A percentile compares a stretch with the other conserved stretches of the same genome.
Conservation (phyloP, 768 basidiomycete species). For the Pulveroboletus sp. region DNA sequence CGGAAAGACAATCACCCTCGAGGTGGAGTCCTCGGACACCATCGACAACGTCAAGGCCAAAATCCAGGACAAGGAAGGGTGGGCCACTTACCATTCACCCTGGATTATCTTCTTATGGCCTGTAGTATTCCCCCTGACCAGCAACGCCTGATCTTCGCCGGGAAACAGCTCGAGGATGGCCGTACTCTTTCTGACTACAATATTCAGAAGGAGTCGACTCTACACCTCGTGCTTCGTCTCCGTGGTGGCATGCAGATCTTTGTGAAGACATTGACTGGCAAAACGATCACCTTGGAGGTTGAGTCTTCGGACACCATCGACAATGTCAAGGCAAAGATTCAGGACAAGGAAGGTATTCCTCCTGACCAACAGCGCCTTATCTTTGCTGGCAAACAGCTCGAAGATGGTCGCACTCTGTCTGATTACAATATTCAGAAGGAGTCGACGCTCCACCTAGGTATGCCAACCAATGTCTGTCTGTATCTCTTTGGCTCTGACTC, state of each 20-base stretch:
- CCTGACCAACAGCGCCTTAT: slow-evolving; percentile 90
- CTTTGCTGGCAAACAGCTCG: slow-evolving; percentile 90
- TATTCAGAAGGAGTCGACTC: slow-evolving; percentile 94
- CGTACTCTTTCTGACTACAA: slow-evolving; percentile 87
- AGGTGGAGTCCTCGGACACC: slow-evolving; percentile 26
- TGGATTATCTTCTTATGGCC: not conserved
- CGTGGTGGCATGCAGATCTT: slow-evolving; percentile 88
- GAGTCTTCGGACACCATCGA: slow-evolving; percentile 86
- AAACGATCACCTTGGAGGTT: slow-evolving; percentile 89
- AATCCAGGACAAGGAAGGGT: slow-evolving; percentile 71
- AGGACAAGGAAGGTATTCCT: slow-evolving; percentile 87
- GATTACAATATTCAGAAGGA: slow-evolving; percentile 93
- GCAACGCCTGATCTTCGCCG: slow-evolving; percentile 94
- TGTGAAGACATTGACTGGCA: slow-evolving; percentile 79
- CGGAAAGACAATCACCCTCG: slow-evolving; percentile 28
- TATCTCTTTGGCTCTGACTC: not conserved
- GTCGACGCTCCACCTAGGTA: slow-evolving; percentile 56
- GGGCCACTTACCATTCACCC: too few relatives aligned
- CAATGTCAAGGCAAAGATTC: slow-evolving; percentile 88
- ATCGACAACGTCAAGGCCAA: slow-evolving; percentile 26
- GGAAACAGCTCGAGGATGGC: slow-evolving; percentile 94
- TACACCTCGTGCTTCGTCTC: slow-evolving; percentile 84
- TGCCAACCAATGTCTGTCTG: not conserved
- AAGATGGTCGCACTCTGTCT: slow-evolving; percentile 85
- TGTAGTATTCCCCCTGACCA: slow-evolving; percentile 78